Evolutionary conservation across 768 basidiomycete genomes (phyloP).

Genomic region (Suillus discolor): DNA sequence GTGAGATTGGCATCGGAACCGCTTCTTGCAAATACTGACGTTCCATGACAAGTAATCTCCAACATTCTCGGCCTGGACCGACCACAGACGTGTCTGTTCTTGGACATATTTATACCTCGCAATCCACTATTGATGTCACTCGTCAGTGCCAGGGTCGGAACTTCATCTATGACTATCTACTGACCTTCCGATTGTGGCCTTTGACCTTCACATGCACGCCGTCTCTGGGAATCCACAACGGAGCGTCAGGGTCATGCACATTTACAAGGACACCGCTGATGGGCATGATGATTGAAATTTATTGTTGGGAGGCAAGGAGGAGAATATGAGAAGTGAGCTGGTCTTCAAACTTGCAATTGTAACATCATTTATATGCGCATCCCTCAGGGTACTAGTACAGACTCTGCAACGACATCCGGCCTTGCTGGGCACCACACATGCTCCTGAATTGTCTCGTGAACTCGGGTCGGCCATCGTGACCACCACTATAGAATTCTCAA

Average conservation of each 20-base stretch:
- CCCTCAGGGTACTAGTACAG: not conserved
- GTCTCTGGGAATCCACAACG: not conserved
- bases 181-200: not conserved
- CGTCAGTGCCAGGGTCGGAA: too few relatives aligned
- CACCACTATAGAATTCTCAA: not conserved
- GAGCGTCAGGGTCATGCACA: not conserved
- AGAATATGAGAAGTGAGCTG: not conserved
- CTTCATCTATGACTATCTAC: too few relatives aligned
- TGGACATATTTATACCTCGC: too few relatives aligned
- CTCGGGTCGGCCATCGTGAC: too few relatives aligned
- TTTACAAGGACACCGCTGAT: fast-evolving
- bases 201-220: fast-evolving
- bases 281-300: not conserved
- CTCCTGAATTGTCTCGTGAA: not conserved
- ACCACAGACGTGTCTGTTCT: too few relatives aligned
- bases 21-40: not conserved
- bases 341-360: not conserved
- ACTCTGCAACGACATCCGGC: not conserved
- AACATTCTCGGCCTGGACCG: not conserved
- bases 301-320: not conserved
- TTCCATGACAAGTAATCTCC: not conserved
- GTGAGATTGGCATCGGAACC: too few relatives aligned
- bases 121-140: too few relatives aligned
- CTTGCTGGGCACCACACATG: not conserved
- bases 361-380: not conserved